Evolutionary conservation across 2,329 filamentous ascomycete species (phyloP).

Genomic region (Stromatinia cepivora): DNA sequence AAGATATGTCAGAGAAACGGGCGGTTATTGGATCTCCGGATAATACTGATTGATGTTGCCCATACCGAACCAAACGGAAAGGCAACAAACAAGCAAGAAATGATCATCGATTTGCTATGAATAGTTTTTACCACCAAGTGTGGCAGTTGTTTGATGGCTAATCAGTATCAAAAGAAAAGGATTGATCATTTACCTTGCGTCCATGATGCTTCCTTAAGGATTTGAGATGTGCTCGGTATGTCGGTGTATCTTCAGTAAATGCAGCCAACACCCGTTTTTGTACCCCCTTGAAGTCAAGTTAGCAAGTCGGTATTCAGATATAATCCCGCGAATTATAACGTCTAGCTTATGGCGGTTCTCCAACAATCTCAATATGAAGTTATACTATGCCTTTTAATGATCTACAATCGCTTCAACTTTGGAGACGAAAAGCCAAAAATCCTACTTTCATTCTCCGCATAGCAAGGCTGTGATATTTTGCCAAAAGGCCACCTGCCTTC

Average conservation of each 20-base stretch:
- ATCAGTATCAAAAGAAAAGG: not conserved
- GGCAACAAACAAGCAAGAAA: not conserved
- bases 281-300: slow-evolving; percentile 11
- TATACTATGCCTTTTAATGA: not conserved
- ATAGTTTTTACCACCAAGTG: no score
- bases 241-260: not conserved
- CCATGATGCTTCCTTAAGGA: slow-evolving; percentile 5
- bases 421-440: slow-evolving; percentile 14
- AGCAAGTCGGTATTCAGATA: slow-evolving; percentile 8
- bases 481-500: not conserved
- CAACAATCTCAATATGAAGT: not conserved
- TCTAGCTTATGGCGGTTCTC: slow-evolving; percentile 20
- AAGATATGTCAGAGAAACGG: slow-evolving; percentile 1
- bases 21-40: not conserved
- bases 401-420: not conserved
- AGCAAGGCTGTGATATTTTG: not conserved
- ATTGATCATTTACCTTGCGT: slow-evolving; percentile 8
- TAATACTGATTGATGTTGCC: not conserved
- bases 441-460: not conserved
- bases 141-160: not conserved
- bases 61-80: not conserved
- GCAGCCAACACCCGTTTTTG: not conserved
- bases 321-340: slow-evolving; percentile 13
- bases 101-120: not conserved
- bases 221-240: not conserved